Conservation (phyloP, 306 rosid genomes). For the Dalbergia cochinchinensis region DNA sequence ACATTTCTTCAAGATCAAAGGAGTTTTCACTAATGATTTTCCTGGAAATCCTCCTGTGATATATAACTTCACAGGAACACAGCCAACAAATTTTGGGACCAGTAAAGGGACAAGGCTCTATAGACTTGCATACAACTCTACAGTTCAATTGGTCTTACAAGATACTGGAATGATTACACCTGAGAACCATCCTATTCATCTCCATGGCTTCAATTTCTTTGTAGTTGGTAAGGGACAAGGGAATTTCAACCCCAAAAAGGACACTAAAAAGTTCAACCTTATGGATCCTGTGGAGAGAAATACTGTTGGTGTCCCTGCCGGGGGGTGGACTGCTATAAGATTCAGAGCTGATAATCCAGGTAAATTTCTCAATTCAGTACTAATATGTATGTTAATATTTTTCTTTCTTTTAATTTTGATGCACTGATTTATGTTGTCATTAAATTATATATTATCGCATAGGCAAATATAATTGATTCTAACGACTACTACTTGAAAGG, state of each 20-base stretch:
- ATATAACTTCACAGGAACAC: conserved; percentile 64
- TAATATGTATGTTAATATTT: not conserved
- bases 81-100: conserved; percentile 53
- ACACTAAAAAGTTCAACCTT: conserved; percentile 63
- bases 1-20: conserved; percentile 69
- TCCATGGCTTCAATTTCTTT: conserved; percentile 77
- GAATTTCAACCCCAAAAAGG: conserved; percentile 58
- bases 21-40: conserved; percentile 74
- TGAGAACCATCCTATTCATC: conserved; percentile 77
- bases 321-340: conserved; percentile 77
- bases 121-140: conserved; percentile 67
- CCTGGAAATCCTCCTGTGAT: conserved; percentile 59
- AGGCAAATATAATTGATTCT: too few relatives aligned
- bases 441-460: too few relatives aligned
- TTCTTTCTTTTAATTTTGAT: not conserved
- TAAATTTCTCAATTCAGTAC: conserved; percentile 17
- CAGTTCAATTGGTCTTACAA: conserved; percentile 71
- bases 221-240: conserved; percentile 69
- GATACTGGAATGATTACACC: conserved; percentile 72
- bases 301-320: conserved; percentile 66
- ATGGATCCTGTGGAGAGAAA: conserved; percentile 81
- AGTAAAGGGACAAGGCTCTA: conserved; percentile 64
- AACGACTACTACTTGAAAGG: too few relatives aligned
- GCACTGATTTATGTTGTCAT: too few relatives aligned
- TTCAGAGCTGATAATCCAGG: conserved; percentile 83